Base-by-base conservation (phyloP, 495 filamentous ascomycete genomes). In the Cercophora samala region DNA sequence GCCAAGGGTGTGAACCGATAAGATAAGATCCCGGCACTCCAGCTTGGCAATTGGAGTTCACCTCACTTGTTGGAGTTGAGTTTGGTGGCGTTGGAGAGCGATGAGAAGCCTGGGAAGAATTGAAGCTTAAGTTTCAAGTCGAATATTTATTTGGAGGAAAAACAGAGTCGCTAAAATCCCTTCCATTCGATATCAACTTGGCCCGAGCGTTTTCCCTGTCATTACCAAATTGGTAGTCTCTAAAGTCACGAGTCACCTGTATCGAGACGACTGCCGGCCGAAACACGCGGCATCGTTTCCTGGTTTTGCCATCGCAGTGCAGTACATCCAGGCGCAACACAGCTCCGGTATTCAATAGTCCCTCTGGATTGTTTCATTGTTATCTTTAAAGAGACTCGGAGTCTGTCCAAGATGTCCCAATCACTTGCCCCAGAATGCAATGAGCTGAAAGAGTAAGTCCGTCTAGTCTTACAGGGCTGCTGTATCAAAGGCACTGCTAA, bases 391-490 rank as follows among this genome's bases (percentile, higher is more conserved):
- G 37, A 46, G 37, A 13, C 0, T 9, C 2, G 37, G 37, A 13
- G 15, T 13, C 8, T 11, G 11, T 46, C 11, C 63, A 77, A 75
- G 1, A 87, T 87, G 84, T 86, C 84, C 51, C 82, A 84, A 53
- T 87, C 84, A 62, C 79, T 87, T 18, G 83, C 84, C 26, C 83
- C 82, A 13, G 81, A 96, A 78, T 97, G 93, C 75, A 95, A 95
- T 69, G 88, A 93, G 68, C 84, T 91, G 69, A 97, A 97, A 81
- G 92, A 95, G 92, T 95, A 76, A 70, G 84, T 64, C 4, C 26
- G 84, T 64, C n/a, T n/a, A n/a, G n/a, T n/a, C 1, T 62, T 77
- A 70, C 60, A 32, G 21, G 13, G 46, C 52, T 58, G 23, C 18
- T 63, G 21, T 17, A 51, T 29, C n/a, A 22, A 22, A n/a, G 24